Conservation (phyloP, 306 rosid species). For the Fragaria ananassa region DNA sequence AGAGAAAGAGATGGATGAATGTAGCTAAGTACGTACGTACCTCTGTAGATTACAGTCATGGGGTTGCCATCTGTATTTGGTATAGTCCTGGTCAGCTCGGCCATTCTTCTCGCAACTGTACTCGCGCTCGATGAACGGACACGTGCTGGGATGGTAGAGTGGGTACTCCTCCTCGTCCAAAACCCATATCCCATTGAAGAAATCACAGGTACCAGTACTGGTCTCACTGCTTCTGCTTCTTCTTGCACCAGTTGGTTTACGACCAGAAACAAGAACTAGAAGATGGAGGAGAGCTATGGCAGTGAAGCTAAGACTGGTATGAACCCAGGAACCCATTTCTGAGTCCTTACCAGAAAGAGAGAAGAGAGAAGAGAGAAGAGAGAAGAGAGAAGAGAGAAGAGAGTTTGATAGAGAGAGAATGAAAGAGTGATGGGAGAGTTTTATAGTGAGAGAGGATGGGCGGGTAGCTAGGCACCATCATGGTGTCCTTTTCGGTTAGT, state of each 20-base stretch:
- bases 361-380: not conserved
- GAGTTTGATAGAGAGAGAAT: not conserved
- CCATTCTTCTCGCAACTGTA: constrained; percentile 71
- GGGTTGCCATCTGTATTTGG: constrained; percentile 82
- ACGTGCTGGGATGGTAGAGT: constrained; percentile 40
- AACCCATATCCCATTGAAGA: constrained; percentile 71
- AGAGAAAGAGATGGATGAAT: no score
- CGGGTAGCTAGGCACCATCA: not conserved
- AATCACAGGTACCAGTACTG: constrained; percentile 35
- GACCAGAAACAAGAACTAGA: not conserved
- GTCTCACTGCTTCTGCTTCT: not conserved
- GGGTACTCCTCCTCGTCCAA: constrained; percentile 58
- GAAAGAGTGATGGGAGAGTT: not conserved
- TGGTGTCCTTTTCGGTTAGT: not conserved
- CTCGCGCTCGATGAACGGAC: constrained; percentile 76
- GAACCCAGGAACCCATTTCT: constrained; percentile 26
- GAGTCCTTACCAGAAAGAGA: not conserved
- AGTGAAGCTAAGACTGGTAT: not conserved
- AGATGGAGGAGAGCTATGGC: not conserved
- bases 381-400: not conserved
- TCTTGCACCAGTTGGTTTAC: constrained; percentile 2
- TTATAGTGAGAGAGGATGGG: not conserved
- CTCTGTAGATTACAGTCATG: constrained; percentile 52
- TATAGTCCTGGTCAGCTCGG: constrained; percentile 61
- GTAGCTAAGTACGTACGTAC: constrained; percentile 23